Evolutionary conservation across 495 filamentous ascomycete genomes (phyloP), one percentile per base, ranked within the genome.

Genomic region (Cladorrhinum samala): DNA sequence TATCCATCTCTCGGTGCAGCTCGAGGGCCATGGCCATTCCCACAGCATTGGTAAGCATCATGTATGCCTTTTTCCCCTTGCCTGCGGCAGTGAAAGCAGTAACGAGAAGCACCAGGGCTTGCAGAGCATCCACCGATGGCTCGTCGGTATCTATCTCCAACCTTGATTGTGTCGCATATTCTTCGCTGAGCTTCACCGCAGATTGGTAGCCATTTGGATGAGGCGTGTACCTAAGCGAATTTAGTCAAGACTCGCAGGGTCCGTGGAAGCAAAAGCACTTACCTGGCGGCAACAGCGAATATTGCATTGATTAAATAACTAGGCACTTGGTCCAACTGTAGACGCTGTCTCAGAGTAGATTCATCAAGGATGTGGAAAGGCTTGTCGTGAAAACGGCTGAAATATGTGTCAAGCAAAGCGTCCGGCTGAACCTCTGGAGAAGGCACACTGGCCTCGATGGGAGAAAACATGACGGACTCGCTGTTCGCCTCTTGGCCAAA

Each of bases 1-100:
- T 52, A 23, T 87, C 81, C 16, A 82, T 70, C 69, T 92, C 80
- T 11, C 86, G 82, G 58, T 91, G 85, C 27, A 91, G 69, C 56
- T 87, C 86, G 11, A 92, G 74, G 11, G 87, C 86, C 59, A 90
- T 78, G 9, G 83, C 83, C 88, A 91, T 92, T 9, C 85, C 86
- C 36, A 88, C 82, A 16, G 85, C 87, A 53, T 78, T 89, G 90
- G 87, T 78, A 40, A 94, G 69, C 17, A 88, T 77, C 88, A 94
- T 94, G 59, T 89, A 92, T 1, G 86, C 83, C 65, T 87, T 90
- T 71, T 87, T 91, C 19, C 88, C 85, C 57, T 85, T 81, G n/a
- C 88, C 87, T 20, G 81, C 75, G 16, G 86, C 88, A 44, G 83
- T 89, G 60, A 81, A 88, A 2, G 85, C 82, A 61, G 84, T 83